These are phyloP conservation scores for Pelargonium cotyledonis DNA, from an alignment of 441 rosid species.

Conservation along the genomic window DNA sequence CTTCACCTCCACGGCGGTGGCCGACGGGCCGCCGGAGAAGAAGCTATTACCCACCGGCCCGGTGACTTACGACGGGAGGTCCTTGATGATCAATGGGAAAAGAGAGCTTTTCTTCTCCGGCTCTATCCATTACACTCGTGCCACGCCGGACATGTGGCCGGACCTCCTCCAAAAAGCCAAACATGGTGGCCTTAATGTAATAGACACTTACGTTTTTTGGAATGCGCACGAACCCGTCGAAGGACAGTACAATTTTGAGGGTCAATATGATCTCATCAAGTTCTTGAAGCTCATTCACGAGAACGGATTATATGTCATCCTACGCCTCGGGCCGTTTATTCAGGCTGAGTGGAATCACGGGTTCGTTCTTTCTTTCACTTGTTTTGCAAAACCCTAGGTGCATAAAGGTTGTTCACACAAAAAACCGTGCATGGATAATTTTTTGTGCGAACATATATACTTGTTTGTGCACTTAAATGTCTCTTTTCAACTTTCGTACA, in stretches of 20 bases:
- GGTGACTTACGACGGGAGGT: constrained; percentile 65
- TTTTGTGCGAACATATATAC: too few relatives aligned
- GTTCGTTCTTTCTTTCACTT: constrained; percentile 28
- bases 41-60: constrained; percentile 1
- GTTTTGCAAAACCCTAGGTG: too few relatives aligned
- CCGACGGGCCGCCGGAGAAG: not conserved
- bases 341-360: constrained; percentile 99
- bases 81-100: constrained; percentile 65
- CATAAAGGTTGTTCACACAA: too few relatives aligned
- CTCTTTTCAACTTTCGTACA: too few relatives aligned
- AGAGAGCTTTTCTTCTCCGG: constrained; percentile 83
- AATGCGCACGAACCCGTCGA: constrained; percentile 68
- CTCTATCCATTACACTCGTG: constrained; percentile 84
- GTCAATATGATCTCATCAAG: constrained; percentile 62
- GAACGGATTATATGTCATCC: constrained; percentile 49
- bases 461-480: too few relatives aligned
- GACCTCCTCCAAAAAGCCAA: constrained; percentile 50
- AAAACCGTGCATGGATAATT: too few relatives aligned
- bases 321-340: constrained; percentile 84
- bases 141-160: constrained; percentile 91
- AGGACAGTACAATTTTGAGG: constrained; percentile 72
- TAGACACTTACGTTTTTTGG: constrained; percentile 86
- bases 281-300: constrained; percentile 58
- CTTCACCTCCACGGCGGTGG: too few relatives aligned
- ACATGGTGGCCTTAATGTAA: constrained; percentile 63